Percentiles rank a stretch among this genome's conserved stretches.
Evolutionary conservation across 345 rosid species (phyloP).

Genomic region (rapeseed (Brassica napus)): DNA sequence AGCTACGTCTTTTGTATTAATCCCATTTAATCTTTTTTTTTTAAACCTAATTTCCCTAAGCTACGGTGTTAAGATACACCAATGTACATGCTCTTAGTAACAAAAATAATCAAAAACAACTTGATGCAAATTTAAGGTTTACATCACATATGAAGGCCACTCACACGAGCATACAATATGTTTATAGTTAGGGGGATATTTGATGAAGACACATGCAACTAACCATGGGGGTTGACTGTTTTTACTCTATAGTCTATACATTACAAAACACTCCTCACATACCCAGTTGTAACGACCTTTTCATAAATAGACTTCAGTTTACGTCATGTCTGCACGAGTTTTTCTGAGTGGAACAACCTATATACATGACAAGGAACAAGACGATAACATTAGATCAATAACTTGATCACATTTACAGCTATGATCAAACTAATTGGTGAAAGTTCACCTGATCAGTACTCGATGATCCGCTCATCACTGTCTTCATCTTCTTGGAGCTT

Average conservation of each 20-base stretch:
- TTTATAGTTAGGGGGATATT: constrained; percentile 24
- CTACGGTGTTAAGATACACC: no score
- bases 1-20: no score
- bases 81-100: neutral
- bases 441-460: constrained; percentile 35
- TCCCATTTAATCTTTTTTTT: no score
- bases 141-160: constrained; percentile 28
- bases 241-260: constrained; percentile 12
- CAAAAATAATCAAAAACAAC: neutral
- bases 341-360: constrained; percentile 39
- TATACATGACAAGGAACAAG: constrained; percentile 3
- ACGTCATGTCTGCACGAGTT: constrained; percentile 20
- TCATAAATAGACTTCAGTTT: constrained; percentile 4
- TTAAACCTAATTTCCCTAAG: no score
- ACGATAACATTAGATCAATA: neutral
- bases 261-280: constrained; percentile 32
- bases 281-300: constrained; percentile 18
- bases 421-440: constrained; percentile 1
- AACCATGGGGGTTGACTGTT: neutral
- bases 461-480: constrained; percentile 14
- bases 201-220: constrained; percentile 20
- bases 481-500: constrained; percentile 42
- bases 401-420: neutral
- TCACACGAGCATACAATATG: constrained; percentile 27
- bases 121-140: neutral